Conservation (phyloP, 352 stramenopile species). For the Elongisporangium prolatum region DNA sequence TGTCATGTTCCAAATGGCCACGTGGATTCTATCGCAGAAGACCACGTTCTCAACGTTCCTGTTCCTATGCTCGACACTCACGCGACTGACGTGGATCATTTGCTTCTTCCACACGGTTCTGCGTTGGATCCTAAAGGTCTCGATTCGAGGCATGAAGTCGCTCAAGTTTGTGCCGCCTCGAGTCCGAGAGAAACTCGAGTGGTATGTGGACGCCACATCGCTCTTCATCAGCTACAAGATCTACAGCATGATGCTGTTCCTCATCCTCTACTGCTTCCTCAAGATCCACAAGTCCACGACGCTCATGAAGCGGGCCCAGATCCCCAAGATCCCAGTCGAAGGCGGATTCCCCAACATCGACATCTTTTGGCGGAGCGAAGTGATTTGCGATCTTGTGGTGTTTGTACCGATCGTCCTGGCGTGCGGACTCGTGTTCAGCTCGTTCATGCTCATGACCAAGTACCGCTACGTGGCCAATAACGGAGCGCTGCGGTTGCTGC, state of each 20-base stretch:
- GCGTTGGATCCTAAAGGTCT: constrained; percentile 26
- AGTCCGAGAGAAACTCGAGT: constrained; percentile 30
- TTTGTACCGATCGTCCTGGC: constrained; percentile 29
- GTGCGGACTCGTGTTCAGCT: constrained; percentile 17
- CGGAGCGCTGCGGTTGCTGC: constrained; percentile 35
- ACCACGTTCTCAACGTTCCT: constrained; percentile 49
- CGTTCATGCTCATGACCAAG: constrained; percentile 27
- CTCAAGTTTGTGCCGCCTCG: constrained; percentile 24
- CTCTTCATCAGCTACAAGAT: constrained; percentile 63
- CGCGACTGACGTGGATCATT: constrained; percentile 55
- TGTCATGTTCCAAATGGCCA: constrained; percentile 35
- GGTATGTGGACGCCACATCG: constrained; percentile 37
- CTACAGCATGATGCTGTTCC: constrained; percentile 45
- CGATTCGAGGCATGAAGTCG: constrained; percentile 20
- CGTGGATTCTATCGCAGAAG: constrained; percentile 54
- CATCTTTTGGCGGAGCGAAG: constrained; percentile 47
- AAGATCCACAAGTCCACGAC: constrained; percentile 23
- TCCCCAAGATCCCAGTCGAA: constrained; percentile 27
- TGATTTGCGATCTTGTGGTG: constrained; percentile 44
- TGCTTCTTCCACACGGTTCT: constrained; percentile 42
- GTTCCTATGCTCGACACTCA: constrained; percentile 45
- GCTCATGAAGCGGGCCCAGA: constrained; percentile 32
- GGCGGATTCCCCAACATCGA: constrained; percentile 29
- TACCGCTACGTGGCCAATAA: constrained; percentile 42
- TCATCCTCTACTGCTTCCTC: constrained; percentile 36